Evolutionary conservation across 2,329 filamentous ascomycete species (phyloP).

Genomic region (Colletotrichum sp.): DNA sequence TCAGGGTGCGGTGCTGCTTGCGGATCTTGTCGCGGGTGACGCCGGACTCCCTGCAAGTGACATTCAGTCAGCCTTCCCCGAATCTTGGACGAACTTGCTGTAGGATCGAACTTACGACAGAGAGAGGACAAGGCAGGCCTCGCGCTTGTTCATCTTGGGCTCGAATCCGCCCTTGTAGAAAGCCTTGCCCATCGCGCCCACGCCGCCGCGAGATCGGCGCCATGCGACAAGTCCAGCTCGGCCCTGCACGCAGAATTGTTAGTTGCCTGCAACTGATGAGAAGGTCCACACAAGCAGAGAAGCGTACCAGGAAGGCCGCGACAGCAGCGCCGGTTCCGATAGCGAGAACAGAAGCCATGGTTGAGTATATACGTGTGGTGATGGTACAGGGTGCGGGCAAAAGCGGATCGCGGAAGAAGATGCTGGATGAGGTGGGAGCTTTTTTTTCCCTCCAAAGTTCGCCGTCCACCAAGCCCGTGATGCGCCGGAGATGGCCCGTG

Average conservation of each 20-base stretch:
- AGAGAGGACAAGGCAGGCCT: slow-evolving; percentile 89
- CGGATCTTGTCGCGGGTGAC: slow-evolving; percentile 92
- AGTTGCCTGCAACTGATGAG: background rate
- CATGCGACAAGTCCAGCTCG: slow-evolving; percentile 91
- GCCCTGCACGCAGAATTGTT: slow-evolving; percentile 60
- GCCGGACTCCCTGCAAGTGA: slow-evolving; percentile 72
- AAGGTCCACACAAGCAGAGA: background rate
- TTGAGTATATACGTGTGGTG: background rate
- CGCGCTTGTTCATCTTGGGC: slow-evolving; percentile 87
- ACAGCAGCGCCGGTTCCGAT: slow-evolving; percentile 54
- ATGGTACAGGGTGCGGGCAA: background rate
- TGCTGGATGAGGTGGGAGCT: background rate
- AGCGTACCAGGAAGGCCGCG: slow-evolving; percentile 55
- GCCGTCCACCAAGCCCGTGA: background rate
- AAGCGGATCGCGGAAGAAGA: background rate
- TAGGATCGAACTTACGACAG: slow-evolving; percentile 68
- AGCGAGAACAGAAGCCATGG: slow-evolving; percentile 50
- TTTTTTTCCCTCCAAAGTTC: background rate
- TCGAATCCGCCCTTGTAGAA: slow-evolving; percentile 99
- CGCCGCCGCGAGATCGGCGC: slow-evolving; percentile 78
- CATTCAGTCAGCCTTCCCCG: background rate
- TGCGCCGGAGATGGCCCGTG: background rate
- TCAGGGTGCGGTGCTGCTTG: slow-evolving; percentile 92
- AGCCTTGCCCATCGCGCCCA: slow-evolving; percentile 82
- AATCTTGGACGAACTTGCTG: background rate